Evolutionary conservation across 1,139 yeast species (phyloP).

Genomic region (Candida sanyaensis): DNA sequence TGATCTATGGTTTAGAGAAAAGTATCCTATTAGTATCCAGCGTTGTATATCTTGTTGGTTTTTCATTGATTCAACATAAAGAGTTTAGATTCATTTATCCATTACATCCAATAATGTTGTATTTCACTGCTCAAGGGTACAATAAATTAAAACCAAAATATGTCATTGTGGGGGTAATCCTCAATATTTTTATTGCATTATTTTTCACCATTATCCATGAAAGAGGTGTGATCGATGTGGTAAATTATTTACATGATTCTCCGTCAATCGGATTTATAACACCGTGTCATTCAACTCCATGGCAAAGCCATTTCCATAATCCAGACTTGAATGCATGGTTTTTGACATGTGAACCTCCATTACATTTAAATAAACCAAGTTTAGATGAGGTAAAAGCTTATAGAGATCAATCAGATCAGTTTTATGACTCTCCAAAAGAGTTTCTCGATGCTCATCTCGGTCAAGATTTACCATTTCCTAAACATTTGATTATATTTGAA

Average conservation of each 20-base stretch:
- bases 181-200: slow-evolving; percentile 47
- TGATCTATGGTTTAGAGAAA: slow-evolving; percentile 42
- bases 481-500: slow-evolving; percentile 70
- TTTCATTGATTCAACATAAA: slow-evolving; percentile 76
- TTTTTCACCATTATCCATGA: slow-evolving; percentile 73
- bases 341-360: slow-evolving; percentile 91
- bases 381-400: slow-evolving; percentile 42
- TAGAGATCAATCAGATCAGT: slow-evolving; percentile 83
- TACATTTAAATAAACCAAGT: slow-evolving; percentile 34
- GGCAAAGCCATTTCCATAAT: slow-evolving; percentile 83
- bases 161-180: slow-evolving; percentile 19
- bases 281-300: slow-evolving; percentile 98
- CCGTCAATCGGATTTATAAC: slow-evolving; percentile 75
- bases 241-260: slow-evolving; percentile 45
- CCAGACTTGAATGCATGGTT: slow-evolving; percentile 60
- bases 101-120: slow-evolving; percentile 61
- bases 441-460: slow-evolving; percentile 40
- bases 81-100: slow-evolving; percentile 93
- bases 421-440: slow-evolving; percentile 63
- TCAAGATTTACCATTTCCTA: slow-evolving; percentile 29
- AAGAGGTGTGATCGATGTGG: slow-evolving; percentile 77
- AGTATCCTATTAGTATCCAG: slow-evolving; percentile 75
- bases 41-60: slow-evolving; percentile 60
- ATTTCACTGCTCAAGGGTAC: slow-evolving; percentile 14
- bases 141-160: slow-evolving; percentile 5